phyloP scores from a whole-genome alignment of 257 asterid genomes.

The Petrea volubilis region DNA sequence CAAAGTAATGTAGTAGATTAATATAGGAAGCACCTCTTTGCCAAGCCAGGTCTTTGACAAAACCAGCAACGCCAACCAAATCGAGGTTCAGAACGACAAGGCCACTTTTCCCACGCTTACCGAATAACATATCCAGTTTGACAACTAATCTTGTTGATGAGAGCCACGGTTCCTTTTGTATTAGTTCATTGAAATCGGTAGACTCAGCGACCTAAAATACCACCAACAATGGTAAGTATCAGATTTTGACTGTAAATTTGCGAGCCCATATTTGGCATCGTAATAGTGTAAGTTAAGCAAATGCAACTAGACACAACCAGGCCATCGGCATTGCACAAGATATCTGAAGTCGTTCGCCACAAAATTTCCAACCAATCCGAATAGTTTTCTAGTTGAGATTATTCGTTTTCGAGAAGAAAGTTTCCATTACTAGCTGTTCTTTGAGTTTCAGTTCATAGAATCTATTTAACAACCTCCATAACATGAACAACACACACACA shows the following conservation, averaged over 20 bases:
- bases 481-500: too few relatives aligned
- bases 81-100: slow-evolving; percentile 88
- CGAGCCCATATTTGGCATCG: too few relatives aligned
- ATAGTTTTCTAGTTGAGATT: too few relatives aligned
- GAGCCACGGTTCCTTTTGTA: slow-evolving; percentile 84
- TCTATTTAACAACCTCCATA: too few relatives aligned
- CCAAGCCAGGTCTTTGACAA: slow-evolving; percentile 88
- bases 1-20: too few relatives aligned
- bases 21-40: slow-evolving; percentile 97
- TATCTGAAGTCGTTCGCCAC: too few relatives aligned
- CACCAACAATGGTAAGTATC: slow-evolving; percentile 20
- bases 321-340: too few relatives aligned
- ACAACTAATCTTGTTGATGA: slow-evolving; percentile 80
- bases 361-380: background rate
- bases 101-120: slow-evolving; percentile 97
- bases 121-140: slow-evolving; percentile 94
- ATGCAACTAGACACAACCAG: slow-evolving; percentile 10
- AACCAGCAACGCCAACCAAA: slow-evolving; percentile 75
- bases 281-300: too few relatives aligned
- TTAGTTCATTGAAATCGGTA: slow-evolving; percentile 76
- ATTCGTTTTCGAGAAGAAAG: too few relatives aligned
- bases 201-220: slow-evolving; percentile 82
- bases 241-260: background rate
- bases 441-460: too few relatives aligned
- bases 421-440: too few relatives aligned